Evolutionary conservation across 305 asterid species (phyloP), one percentile per base, ranked within the genome.

Genomic region (Euphrasia arctica): DNA sequence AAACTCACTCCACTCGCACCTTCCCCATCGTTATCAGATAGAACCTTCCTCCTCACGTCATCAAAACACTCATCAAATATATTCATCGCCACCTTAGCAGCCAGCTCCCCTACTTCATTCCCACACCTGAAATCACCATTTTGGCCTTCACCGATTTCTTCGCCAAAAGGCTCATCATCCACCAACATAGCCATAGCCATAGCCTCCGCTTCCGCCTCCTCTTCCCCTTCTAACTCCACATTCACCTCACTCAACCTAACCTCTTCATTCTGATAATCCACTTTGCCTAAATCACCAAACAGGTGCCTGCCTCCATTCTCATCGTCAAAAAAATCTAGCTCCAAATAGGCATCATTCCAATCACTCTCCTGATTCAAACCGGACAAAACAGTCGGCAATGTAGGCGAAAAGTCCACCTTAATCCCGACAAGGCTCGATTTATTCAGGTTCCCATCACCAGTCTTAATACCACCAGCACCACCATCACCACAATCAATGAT

Each of bases 211-310:
- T 34, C 69, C 22, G 49, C 63, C 45, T 34, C 70, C 32, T 68
- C 80, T 54, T 72, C 81, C 60, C 70, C 80, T 69, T 87, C 97
- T 25, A 85, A 77, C 73, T 82, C 82, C 78, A 87, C 95, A 73
- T 85, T 80, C 73, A 87, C 97, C 81, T 85, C 95, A 12, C 87
- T 90, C 74, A 90, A 77, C 47, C 62, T 79, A 68, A 56, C 69
- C 10, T 68, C 78, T 56, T 73, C 80, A 70, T 59, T 57, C 58
- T 43, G 64, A 65, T 58, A 15, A 32, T 29, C 66, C 62, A 58
- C 72, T 66, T 48, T 65, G 13, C 27, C 58, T 15, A 52, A 42
- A 63, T 68, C 65, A 15, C 68, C 71, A 60, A 63, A 54, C 6
- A 18, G 64, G 60, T 29, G 31, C 42, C 51, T 48, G 5, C 61